Conservation (phyloP, 164 flowering plant species). For the Paratinospora sagittata region DNA sequence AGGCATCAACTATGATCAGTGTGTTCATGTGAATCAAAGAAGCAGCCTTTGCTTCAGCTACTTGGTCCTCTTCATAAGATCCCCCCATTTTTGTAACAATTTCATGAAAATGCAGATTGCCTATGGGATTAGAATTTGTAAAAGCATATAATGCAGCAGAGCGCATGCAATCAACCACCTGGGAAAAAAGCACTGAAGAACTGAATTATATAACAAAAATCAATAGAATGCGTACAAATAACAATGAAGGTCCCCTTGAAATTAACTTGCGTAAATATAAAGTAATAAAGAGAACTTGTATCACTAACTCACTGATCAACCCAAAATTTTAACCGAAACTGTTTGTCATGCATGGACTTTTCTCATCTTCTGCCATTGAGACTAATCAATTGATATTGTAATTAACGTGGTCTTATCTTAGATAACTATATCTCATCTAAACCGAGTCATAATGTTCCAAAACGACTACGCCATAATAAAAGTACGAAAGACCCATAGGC, state of each 20-base stretch:
- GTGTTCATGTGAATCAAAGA: constrained; percentile 22
- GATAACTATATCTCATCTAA: not conserved
- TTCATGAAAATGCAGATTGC: constrained; percentile 22
- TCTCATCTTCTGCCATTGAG: too few species aligned
- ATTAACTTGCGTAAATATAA: too few species aligned
- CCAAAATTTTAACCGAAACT: too few species aligned
- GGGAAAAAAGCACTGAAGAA: constrained; percentile 11
- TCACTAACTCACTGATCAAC: too few species aligned
- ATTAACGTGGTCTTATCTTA: not conserved
- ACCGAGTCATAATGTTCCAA: too few species aligned
- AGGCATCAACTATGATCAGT: constrained; percentile 27
- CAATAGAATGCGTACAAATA: too few species aligned
- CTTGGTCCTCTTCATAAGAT: constrained; percentile 16
- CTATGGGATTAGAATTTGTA: constrained; percentile 15
- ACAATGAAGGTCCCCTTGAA: too few species aligned
- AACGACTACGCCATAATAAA: too few species aligned
- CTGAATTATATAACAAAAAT: not conserved
- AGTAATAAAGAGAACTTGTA: too few species aligned
- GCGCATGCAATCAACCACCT: constrained; percentile 41
- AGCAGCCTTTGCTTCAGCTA: constrained; percentile 11
- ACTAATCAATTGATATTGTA: not conserved
- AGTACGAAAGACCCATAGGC: too few species aligned
- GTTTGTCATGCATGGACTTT: too few species aligned
- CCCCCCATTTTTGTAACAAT: constrained; percentile 16
- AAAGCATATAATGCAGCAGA: constrained; percentile 28